Conservation (phyloP, 2,329 filamentous ascomycete genomes). For the Myriosclerotinia curreyana region DNA sequence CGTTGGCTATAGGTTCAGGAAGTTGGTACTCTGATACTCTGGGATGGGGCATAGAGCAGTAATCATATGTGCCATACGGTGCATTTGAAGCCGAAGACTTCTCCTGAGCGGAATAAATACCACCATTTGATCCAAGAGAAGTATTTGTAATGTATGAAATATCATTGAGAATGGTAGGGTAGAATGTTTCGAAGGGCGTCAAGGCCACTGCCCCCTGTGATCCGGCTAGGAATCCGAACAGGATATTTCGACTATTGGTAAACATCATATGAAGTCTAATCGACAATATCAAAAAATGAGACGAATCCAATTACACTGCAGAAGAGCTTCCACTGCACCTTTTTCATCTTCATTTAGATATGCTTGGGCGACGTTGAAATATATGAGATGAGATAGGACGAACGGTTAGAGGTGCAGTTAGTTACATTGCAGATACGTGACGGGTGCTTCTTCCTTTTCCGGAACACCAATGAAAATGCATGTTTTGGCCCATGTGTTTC, state of each 20-base stretch:
- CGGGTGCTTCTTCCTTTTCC: background rate
- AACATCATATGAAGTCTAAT: background rate
- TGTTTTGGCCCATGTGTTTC: conserved; percentile 13
- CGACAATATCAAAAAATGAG: background rate
- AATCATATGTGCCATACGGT: conserved; percentile 41
- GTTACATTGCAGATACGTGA: background rate
- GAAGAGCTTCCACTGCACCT: background rate
- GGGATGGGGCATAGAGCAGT: conserved; percentile 44
- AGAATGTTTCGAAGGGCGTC: conserved; percentile 36
- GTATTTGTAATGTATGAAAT: conserved; percentile 41
- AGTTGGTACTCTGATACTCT: conserved; percentile 38
- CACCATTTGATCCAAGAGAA: conserved; percentile 42
- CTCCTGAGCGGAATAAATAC: conserved; percentile 39
- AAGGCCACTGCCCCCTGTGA: background rate
- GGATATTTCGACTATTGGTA: too few relatives aligned
- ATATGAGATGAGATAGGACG: background rate
- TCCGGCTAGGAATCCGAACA: background rate
- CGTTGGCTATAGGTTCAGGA: conserved; percentile 36
- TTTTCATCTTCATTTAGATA: background rate
- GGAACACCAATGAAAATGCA: conserved; percentile 6
- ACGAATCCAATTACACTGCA: background rate
- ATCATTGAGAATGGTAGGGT: conserved; percentile 41
- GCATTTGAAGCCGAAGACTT: conserved; percentile 25
- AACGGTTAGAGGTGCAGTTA: too few relatives aligned
- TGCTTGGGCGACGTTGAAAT: background rate